Percentiles rank a stretch among this genome's conserved stretches.
Evolutionary conservation across 169 alveolate genomes (phyloP).

Genomic region (Cryptosporidium xiaoi): DNA sequence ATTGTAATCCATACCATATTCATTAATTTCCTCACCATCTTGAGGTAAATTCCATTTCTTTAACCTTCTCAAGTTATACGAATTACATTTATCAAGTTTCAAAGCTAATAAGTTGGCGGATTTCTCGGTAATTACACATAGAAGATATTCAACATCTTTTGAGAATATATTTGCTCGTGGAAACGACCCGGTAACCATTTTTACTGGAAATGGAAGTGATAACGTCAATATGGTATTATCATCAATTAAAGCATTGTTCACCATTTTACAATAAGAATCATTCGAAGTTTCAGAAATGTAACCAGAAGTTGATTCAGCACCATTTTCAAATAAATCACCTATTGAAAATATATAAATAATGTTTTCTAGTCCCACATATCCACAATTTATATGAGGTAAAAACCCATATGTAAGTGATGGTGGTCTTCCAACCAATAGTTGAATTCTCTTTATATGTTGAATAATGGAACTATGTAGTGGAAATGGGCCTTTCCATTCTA

Average conservation of each 20-base stretch:
- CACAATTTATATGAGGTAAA: constrained; percentile 32
- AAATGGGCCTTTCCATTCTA: constrained; percentile 74
- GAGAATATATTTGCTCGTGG: constrained; percentile 48
- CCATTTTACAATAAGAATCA: not conserved
- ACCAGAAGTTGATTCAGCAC: not conserved
- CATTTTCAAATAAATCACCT: constrained; percentile 4
- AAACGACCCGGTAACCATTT: constrained; percentile 39
- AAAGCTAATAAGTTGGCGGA: constrained; percentile 28
- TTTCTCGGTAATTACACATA: constrained; percentile 56
- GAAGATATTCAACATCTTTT: constrained; percentile 24
- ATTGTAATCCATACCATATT: not conserved
- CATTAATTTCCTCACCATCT: not conserved
- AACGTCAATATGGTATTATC: constrained; percentile 27
- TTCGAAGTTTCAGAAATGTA: not conserved
- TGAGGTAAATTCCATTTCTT: not conserved
- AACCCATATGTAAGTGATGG: constrained; percentile 57
- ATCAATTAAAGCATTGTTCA: not conserved
- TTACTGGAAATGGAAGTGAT: constrained; percentile 45
- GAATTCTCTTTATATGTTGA: constrained; percentile 49
- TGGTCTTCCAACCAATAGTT: constrained; percentile 40
- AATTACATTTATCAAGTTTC: constrained; percentile 15
- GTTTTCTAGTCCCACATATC: constrained; percentile 57
- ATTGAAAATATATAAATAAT: constrained; percentile 42
- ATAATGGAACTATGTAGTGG: constrained; percentile 16
- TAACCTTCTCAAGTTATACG: not conserved